Evolutionary conservation across 2,329 filamentous ascomycete species (phyloP).

Genomic region (Colletotrichum brevisporum): DNA sequence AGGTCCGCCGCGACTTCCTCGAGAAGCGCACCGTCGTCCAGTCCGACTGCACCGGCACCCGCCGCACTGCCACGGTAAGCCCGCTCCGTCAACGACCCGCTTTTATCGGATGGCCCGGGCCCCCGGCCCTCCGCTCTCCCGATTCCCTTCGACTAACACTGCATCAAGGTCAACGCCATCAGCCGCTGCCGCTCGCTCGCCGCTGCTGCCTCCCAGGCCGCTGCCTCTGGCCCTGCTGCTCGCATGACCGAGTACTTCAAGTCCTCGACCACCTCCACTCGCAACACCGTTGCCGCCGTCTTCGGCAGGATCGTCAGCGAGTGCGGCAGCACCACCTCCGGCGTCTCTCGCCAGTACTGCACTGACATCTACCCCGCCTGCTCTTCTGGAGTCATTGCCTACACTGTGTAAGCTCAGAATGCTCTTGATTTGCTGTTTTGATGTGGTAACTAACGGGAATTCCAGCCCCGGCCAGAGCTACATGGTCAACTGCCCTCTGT

Average conservation of each 20-base stretch:
- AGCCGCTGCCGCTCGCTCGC: slow-evolving; percentile 68
- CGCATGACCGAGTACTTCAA: slow-evolving; percentile 76
- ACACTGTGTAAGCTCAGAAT: slow-evolving; percentile 59
- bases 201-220: slow-evolving; percentile 64
- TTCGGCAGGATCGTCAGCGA: slow-evolving; percentile 65
- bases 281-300: slow-evolving; percentile 66
- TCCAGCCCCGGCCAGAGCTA: slow-evolving; percentile 59
- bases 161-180: slow-evolving; percentile 59
- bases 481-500: slow-evolving; percentile 69
- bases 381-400: slow-evolving; percentile 66
- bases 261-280: slow-evolving; percentile 60
- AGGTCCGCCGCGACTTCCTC: slow-evolving; percentile 60
- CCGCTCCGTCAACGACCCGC: too few relatives aligned
- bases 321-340: slow-evolving; percentile 64
- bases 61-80: slow-evolving; percentile 55
- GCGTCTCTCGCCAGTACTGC: slow-evolving; percentile 70
- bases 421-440: slow-evolving; percentile 41
- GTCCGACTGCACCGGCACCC: slow-evolving; percentile 67
- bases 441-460: slow-evolving; percentile 59
- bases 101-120: too few relatives aligned
- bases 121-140: too few relatives aligned
- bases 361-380: slow-evolving; percentile 69
- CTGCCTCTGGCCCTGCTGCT: slow-evolving; percentile 61
- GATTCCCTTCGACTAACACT: background rate
- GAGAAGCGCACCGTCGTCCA: slow-evolving; percentile 66